A percentile compares a stretch with the other conserved stretches of the same genome.
phyloP scores from a whole-genome alignment of 768 basidiomycete species.

The Psilocybe tampanensis region DNA sequence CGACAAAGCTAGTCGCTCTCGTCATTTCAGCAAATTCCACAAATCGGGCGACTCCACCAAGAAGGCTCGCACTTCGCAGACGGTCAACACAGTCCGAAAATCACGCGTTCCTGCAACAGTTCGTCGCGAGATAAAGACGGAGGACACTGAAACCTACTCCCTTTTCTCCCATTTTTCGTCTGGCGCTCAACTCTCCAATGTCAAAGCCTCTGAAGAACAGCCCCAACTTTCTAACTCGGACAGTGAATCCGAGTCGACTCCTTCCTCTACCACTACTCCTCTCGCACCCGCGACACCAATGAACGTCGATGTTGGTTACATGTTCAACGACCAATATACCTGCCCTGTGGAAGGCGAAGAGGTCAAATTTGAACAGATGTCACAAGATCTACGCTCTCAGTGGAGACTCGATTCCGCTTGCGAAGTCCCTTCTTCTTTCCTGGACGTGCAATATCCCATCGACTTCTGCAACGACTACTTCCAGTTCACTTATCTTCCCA shows the following conservation, averaged over 20 bases:
- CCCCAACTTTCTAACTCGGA: background rate
- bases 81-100: background rate
- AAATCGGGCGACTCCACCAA: background rate
- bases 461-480: background rate
- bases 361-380: background rate
- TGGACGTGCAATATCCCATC: background rate
- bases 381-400: background rate
- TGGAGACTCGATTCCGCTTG: background rate
- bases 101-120: background rate
- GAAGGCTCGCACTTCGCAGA: background rate
- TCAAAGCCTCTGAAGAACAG: background rate
- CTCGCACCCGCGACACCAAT: background rate
- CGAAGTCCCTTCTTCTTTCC: background rate
- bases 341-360: background rate
- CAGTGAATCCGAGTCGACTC: background rate
- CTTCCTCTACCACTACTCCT: background rate
- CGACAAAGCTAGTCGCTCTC: background rate
- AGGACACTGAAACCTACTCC: background rate
- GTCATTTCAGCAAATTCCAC: background rate
- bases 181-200: background rate
- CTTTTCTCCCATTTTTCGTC: background rate
- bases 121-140: background rate
- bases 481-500: background rate
- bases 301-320: background rate
- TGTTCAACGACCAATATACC: background rate